phyloP scores from a whole-genome alignment of 495 filamentous ascomycete species.

The Penicillium angulare region DNA sequence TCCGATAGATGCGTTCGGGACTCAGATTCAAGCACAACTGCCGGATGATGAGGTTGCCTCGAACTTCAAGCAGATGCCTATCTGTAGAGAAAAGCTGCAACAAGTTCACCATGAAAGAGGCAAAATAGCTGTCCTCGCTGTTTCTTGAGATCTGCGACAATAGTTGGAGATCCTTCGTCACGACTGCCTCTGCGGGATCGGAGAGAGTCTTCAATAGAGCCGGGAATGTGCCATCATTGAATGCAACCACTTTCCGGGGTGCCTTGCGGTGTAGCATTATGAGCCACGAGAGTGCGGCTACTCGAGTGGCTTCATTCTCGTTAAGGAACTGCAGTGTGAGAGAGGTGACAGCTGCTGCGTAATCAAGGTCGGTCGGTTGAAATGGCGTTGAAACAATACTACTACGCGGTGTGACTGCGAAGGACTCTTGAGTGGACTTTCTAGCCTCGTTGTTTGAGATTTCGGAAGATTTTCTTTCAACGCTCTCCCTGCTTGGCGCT shows the following conservation, averaged over 20 bases:
- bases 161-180: conserved; percentile 91
- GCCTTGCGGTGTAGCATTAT: conserved; percentile 97
- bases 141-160: conserved; percentile 94
- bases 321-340: conserved; percentile 93
- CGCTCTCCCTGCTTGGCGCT: conserved; percentile 48
- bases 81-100: conserved; percentile 95
- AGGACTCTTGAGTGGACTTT: conserved; percentile 33
- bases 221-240: conserved; percentile 96
- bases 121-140: conserved; percentile 96
- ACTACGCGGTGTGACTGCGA: conserved; percentile 48
- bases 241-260: conserved; percentile 88
- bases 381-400: conserved; percentile 42
- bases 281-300: conserved; percentile 91
- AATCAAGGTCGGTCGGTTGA: conserved; percentile 73
- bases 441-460: conserved; percentile 27
- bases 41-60: conserved; percentile 94
- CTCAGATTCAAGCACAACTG: conserved; percentile 92
- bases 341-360: conserved; percentile 93
- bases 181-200: conserved; percentile 92
- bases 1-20: conserved; percentile 93
- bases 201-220: conserved; percentile 95
- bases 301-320: conserved; percentile 92
- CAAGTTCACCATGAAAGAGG: conserved; percentile 96
- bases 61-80: conserved; percentile 81
- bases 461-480: conserved; percentile 51